Conservation (phyloP, 345 rosid species). For the Salix dunnii region DNA sequence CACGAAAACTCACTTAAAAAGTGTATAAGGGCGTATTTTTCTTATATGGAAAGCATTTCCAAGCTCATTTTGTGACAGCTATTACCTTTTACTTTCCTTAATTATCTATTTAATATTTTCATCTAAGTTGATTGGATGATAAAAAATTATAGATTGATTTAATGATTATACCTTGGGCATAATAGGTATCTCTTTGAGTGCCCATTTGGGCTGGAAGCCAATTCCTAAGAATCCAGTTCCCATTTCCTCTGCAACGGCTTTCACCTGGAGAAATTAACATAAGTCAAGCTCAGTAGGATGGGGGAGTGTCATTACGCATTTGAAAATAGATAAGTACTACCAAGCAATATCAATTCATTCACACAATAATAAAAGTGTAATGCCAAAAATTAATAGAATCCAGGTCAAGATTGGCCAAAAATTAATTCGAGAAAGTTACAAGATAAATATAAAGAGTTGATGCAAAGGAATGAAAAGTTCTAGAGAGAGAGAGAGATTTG, state of each 20-base stretch:
- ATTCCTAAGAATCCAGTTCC: slow-evolving; percentile 98
- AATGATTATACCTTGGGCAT: slow-evolving; percentile 84
- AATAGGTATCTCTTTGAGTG: slow-evolving; percentile 74
- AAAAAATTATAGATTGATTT: background rate
- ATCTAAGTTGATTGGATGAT: background rate
- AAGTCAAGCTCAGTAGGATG: slow-evolving; percentile 4
- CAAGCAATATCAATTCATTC: background rate
- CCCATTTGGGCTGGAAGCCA: slow-evolving; percentile 98
- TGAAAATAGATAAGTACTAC: background rate
- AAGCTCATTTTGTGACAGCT: background rate
- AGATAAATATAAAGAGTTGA: background rate
- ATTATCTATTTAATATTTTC: background rate
- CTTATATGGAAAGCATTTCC: background rate
- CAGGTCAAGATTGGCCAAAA: background rate
- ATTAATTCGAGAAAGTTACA: background rate
- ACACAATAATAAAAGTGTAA: background rate
- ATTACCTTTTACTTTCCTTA: background rate
- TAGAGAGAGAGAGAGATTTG: background rate
- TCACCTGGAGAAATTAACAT: slow-evolving; percentile 48
- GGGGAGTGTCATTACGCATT: background rate
- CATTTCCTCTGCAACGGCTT: slow-evolving; percentile 98
- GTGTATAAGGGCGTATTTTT: background rate
- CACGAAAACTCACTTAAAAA: background rate
- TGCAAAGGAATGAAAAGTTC: background rate
- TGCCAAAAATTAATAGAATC: background rate